phyloP scores from a whole-genome alignment of 805 yeast species.

The Tetrapisispora namnaoensis region DNA sequence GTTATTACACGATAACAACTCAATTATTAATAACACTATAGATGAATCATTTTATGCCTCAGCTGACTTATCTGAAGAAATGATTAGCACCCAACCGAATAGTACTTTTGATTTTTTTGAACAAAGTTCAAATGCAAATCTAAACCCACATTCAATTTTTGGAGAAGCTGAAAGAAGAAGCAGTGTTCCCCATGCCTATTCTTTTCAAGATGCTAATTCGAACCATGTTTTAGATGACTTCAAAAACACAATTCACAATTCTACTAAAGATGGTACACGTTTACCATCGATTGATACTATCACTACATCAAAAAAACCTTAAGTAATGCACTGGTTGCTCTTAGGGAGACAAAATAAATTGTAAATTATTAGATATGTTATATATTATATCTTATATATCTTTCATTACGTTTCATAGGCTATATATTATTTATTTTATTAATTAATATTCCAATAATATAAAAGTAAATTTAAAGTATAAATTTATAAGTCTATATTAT shows the following conservation, averaged over 20 bases:
- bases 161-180: constrained; percentile 9
- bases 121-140: constrained; percentile 13
- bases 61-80: constrained; percentile 21
- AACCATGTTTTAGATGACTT: constrained; percentile 19
- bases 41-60: constrained; percentile 22
- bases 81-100: not conserved
- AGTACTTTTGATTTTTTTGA: not conserved
- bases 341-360: not conserved
- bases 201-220: constrained; percentile 12
- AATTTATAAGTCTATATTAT: not conserved
- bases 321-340: not conserved
- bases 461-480: no score
- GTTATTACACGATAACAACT: constrained; percentile 5
- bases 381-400: no score
- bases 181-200: constrained; percentile 9
- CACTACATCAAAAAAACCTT: not conserved
- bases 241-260: constrained; percentile 10
- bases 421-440: no score
- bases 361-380: not conserved
- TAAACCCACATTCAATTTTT: constrained; percentile 26
- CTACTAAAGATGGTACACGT: not conserved
- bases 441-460: not conserved
- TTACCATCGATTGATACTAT: not conserved
- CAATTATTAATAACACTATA: constrained; percentile 8
- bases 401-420: no score